phyloP scores from a whole-genome alignment of 2,329 filamentous ascomycete species.

The Pyrenophora teres region DNA sequence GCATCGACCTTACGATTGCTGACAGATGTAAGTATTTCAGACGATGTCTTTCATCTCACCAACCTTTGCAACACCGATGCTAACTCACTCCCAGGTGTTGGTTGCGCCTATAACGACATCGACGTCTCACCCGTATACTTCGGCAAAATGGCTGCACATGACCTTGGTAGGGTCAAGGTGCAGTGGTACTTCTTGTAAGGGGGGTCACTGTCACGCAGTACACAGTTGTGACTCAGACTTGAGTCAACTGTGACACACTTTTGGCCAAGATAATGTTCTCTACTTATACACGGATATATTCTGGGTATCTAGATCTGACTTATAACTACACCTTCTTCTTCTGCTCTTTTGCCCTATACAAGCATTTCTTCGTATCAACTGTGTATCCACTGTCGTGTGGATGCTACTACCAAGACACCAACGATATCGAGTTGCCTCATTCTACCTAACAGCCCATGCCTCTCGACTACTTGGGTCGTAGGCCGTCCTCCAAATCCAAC shows the following conservation, averaged over 20 bases:
- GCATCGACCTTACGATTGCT: constrained; percentile 67
- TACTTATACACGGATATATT: not conserved
- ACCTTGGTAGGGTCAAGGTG: constrained; percentile 54
- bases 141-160: constrained; percentile 52
- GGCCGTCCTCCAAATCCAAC: not conserved
- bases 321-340: not conserved
- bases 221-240: constrained; percentile 4
- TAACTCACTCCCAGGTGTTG: constrained; percentile 47
- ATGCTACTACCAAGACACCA: not conserved
- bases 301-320: not conserved
- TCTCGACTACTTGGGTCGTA: not conserved
- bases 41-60: not conserved
- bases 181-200: constrained; percentile 57
- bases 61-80: constrained; percentile 1
- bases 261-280: not conserved
- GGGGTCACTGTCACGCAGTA: constrained; percentile 1
- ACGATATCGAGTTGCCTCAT: not conserved
- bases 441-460: not conserved
- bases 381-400: not conserved
- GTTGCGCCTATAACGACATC: constrained; percentile 55
- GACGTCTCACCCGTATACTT: constrained; percentile 58
- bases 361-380: not conserved
- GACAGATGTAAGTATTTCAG: constrained; percentile 61
- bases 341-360: not conserved
- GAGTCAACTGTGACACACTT: constrained; percentile 1